Conservation (phyloP, 257 asterid species). For the Galeopsis tetrahit region DNA sequence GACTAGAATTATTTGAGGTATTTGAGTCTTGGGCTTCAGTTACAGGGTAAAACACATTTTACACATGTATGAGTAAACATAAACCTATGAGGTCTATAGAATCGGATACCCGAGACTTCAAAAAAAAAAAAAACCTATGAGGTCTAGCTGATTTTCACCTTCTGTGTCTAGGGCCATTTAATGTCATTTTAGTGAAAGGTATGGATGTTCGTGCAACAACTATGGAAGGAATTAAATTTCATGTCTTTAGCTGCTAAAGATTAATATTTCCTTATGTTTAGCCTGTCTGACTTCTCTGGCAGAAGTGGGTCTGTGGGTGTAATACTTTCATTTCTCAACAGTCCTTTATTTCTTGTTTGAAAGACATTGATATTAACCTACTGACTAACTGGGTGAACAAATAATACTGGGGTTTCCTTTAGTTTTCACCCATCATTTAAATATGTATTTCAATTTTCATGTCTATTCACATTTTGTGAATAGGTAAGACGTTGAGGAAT, state of each 20-base stretch:
- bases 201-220: neutral
- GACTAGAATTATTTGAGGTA: slow-evolving; percentile 1
- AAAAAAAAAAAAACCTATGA: no score
- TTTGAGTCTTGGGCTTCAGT: neutral
- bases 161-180: neutral
- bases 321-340: neutral
- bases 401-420: neutral
- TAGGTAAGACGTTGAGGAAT: neutral
- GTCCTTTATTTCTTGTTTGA: neutral
- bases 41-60: neutral
- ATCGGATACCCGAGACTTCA: no score
- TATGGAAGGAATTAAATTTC: neutral
- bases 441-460: neutral
- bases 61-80: neutral
- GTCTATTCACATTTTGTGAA: no score
- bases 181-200: neutral
- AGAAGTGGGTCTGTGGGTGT: neutral
- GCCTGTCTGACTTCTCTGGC: slow-evolving; percentile 3
- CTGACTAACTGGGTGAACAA: neutral
- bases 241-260: neutral
- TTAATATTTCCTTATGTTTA: neutral
- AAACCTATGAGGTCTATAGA: neutral
- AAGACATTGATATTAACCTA: neutral
- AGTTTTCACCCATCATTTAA: neutral
- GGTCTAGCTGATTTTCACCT: neutral